Evolutionary conservation across 352 stramenopile genomes (phyloP), one percentile per base, ranked within the genome.

Genomic region (Pythium brassicae): DNA sequence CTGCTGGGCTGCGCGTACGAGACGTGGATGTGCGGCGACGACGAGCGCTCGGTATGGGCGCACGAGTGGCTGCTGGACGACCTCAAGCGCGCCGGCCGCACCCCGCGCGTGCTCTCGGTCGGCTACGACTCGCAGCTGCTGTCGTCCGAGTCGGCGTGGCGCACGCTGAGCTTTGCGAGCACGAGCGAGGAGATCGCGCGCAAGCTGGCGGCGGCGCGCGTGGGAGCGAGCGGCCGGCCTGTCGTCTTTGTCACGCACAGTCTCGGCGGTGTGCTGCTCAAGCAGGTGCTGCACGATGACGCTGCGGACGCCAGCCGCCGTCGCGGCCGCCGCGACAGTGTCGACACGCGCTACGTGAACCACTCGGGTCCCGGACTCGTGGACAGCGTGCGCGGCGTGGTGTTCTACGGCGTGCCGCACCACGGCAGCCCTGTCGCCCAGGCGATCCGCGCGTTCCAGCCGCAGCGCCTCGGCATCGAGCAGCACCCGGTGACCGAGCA

Each of bases 161-260:
- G 69, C n/a, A 89, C 76, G 1, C 83, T 92, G 68, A 73, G 74
- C 59, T 81, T 94, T 35, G 57, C 89, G 53, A 73, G 83, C 48
- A 90, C 82, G 42, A 86, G 79, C 22, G 68, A 67, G 6, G 79
- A 92, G 27, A 75, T 94, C 20, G 55, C 85, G 6, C 59, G 66
- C 6, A 84, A 89, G 60, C 53, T 94, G 3, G 56, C 79, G 22
- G 74, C 76, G 0, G 84, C 84, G 2, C 70, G 73, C 11, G 78
- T 94, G 6, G 84, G 84, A 47, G 68, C 63, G 10, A 27, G 20
- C 34, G 66, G 77, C 27, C 79, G 82, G 9, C 84, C 84, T 0
- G 80, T 94, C 9, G 71, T 92, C 12, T 94, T 94, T 64, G 81
- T 94, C 40, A 92, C 83, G 6, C 84, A 94, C 57, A 91, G 78